Conservation (phyloP, 140 eudicot species). For the Flaveria floridana region DNA sequence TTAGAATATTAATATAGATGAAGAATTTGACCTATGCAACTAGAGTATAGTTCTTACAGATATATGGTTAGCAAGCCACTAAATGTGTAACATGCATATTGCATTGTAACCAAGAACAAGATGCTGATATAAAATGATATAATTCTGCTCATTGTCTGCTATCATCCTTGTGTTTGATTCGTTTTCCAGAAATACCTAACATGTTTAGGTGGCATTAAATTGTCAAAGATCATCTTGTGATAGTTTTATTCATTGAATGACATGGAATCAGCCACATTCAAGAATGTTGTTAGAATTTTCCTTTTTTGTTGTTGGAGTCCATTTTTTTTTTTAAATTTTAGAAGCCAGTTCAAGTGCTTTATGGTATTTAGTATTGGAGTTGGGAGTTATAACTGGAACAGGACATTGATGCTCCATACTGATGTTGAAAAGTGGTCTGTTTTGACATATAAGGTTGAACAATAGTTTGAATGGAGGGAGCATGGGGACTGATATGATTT, state of each 20-base stretch:
- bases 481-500: not conserved
- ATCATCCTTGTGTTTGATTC: constrained; percentile 5
- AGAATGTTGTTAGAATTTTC: not conserved
- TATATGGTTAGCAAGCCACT: constrained; percentile 1
- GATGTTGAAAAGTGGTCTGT: not conserved
- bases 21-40: not conserved
- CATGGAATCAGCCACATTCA: not conserved
- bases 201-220: not conserved
- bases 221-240: not conserved
- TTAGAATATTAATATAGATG: constrained; percentile 14
- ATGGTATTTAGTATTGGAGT: not conserved
- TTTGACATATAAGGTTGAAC: not conserved
- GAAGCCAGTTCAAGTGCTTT: not conserved
- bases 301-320: not conserved
- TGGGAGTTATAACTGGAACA: not conserved
- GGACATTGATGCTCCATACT: not conserved
- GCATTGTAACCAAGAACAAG: constrained; percentile 2
- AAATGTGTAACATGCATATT: constrained; percentile 11
- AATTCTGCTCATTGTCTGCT: constrained; percentile 12
- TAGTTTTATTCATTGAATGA: not conserved
- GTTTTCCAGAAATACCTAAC: not conserved
- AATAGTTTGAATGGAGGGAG: not conserved
- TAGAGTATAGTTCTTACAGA: constrained; percentile 10
- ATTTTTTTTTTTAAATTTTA: not conserved
- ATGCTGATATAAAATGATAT: constrained; percentile 3